Percentiles rank a stretch among this genome's conserved stretches.
phyloP scores from a whole-genome alignment of 83 land plant species.

The Picea engelmannii region DNA sequence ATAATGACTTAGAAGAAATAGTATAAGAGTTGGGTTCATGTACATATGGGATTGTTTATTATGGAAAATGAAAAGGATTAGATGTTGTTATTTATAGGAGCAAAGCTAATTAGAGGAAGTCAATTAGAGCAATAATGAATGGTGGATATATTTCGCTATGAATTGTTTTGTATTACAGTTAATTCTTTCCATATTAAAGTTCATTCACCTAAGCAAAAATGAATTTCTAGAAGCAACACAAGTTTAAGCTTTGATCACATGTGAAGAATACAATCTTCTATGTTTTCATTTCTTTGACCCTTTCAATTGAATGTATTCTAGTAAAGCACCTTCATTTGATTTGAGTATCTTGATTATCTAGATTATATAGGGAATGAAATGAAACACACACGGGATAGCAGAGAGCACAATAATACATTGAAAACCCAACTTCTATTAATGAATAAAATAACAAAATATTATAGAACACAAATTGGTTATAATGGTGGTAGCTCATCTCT shows the following conservation, averaged over 20 bases:
- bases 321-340: neutral
- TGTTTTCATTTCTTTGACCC: too few relatives aligned
- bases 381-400: too few relatives aligned
- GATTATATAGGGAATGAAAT: neutral
- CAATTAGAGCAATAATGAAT: constrained; percentile 4
- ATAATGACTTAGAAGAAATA: constrained; percentile 23
- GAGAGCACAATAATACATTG: too few relatives aligned
- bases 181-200: neutral
- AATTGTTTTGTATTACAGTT: neutral
- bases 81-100: constrained; percentile 27
- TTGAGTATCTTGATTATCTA: neutral
- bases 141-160: neutral
- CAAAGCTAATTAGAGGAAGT: constrained; percentile 15
- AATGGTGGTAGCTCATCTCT: too few relatives aligned
- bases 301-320: neutral
- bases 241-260: too few relatives aligned
- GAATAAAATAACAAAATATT: too few relatives aligned
- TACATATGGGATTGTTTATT: constrained; percentile 1
- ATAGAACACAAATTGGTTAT: too few relatives aligned
- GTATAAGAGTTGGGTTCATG: constrained; percentile 25
- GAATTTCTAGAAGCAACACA: neutral
- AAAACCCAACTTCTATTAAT: too few relatives aligned
- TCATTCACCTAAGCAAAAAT: neutral
- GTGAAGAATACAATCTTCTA: neutral
- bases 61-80: too few relatives aligned